Evolutionary conservation across 2,329 filamentous ascomycete genomes (phyloP).

Genomic region (Ceratocystis cacaofunesta): DNA sequence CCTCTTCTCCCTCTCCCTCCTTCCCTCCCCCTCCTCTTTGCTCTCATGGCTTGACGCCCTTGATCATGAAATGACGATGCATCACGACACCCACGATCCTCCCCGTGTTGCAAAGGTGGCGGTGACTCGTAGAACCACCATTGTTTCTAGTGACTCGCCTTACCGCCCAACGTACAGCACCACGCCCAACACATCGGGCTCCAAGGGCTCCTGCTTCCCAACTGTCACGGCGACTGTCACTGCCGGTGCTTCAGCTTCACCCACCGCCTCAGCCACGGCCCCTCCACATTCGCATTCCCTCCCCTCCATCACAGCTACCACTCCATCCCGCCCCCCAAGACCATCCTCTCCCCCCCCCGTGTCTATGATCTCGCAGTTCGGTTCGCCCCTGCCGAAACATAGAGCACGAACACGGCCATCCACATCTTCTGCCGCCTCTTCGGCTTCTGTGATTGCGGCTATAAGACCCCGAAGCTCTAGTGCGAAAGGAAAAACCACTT

Average conservation of each 20-base stretch:
- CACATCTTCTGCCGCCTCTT: not conserved
- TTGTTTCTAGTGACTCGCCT: conserved; percentile 9
- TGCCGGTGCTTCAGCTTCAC: not conserved
- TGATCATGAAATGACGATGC: conserved; percentile 11
- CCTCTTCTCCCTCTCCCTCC: not conserved
- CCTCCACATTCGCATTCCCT: not conserved
- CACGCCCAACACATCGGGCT: conserved; percentile 8
- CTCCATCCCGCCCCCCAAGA: not conserved
- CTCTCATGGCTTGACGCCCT: conserved; percentile 5
- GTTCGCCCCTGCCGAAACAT: not conserved
- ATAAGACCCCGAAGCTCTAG: not conserved
- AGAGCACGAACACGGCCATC: not conserved
- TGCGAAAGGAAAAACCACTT: conserved; percentile 4
- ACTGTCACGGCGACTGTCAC: not conserved
- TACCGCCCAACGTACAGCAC: conserved; percentile 13
- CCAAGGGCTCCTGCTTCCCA: not conserved
- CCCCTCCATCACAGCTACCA: not conserved
- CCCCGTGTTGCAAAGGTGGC: conserved; percentile 4
- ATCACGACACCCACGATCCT: conserved; percentile 9
- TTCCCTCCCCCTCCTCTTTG: not conserved
- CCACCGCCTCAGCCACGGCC: not conserved
- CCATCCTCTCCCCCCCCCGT: not conserved
- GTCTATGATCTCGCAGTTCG: not conserved
- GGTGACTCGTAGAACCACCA: conserved; percentile 10
- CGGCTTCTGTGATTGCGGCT: not conserved